A percentile compares a stretch with the other conserved stretches of the same genome.
Evolutionary conservation across 2,329 filamentous ascomycete genomes (phyloP).

Genomic region (Fusarium sp.): DNA sequence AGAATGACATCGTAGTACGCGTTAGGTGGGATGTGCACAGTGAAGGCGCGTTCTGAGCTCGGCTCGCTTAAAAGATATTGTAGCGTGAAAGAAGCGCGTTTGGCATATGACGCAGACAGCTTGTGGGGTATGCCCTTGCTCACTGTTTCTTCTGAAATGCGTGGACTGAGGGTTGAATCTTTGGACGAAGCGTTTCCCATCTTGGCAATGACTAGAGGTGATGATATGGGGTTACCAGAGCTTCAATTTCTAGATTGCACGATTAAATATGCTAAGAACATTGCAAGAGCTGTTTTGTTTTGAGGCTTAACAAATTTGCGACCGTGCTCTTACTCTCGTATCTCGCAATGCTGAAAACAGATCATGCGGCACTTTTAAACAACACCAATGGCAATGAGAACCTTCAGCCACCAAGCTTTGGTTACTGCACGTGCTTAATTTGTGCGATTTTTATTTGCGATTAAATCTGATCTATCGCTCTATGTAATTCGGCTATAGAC

Average conservation of each 20-base stretch:
- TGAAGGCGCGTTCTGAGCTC: not conserved
- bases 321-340: not conserved
- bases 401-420: rapidly evolving
- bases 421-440: rapidly evolving
- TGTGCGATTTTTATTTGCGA: no score
- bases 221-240: no score
- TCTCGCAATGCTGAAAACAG: not conserved
- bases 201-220: not conserved
- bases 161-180: not conserved
- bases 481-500: no score
- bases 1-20: not conserved
- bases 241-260: no score
- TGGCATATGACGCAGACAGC: not conserved
- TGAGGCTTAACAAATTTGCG: no score
- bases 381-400: not conserved
- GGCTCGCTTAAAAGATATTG: not conserved
- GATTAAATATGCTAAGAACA: no score
- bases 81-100: not conserved
- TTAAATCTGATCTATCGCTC: no score
- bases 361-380: no score
- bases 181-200: not conserved
- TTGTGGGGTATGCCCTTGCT: not conserved
- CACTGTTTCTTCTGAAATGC: not conserved
- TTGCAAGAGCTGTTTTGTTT: no score
- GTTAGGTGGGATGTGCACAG: not conserved